Conservation (phyloP, 2,329 filamentous ascomycete species). For the Alternaria sp. region DNA sequence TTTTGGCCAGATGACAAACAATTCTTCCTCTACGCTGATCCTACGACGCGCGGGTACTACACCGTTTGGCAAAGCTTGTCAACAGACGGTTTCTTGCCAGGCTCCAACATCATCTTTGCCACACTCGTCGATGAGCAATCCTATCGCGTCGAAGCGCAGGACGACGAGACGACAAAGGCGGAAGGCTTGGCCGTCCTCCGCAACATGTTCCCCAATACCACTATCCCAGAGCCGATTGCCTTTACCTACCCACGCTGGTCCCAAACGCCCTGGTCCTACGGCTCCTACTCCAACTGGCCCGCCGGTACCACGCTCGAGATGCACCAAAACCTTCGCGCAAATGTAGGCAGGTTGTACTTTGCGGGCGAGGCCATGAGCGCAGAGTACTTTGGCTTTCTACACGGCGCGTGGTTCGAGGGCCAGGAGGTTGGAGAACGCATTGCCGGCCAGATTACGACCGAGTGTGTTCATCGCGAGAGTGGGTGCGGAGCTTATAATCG, state of each 20-base stretch:
- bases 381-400: slow-evolving; percentile 71
- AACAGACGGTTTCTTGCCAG: slow-evolving; percentile 65
- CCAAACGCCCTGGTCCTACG: slow-evolving; percentile 60
- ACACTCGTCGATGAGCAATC: slow-evolving; percentile 67
- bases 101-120: slow-evolving; percentile 70
- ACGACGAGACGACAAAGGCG: slow-evolving; percentile 64
- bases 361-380: slow-evolving; percentile 71
- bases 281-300: slow-evolving; percentile 75
- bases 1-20: slow-evolving; percentile 69
- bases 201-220: slow-evolving; percentile 66
- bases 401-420: slow-evolving; percentile 55
- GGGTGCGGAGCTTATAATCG: slow-evolving; percentile 40
- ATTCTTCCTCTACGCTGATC: slow-evolving; percentile 63
- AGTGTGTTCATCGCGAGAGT: slow-evolving; percentile 35
- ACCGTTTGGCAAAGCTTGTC: slow-evolving; percentile 72
- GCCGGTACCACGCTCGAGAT: slow-evolving; percentile 68
- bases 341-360: slow-evolving; percentile 68
- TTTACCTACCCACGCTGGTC: slow-evolving; percentile 71
- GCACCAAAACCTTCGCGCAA: slow-evolving; percentile 74
- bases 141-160: slow-evolving; percentile 67
- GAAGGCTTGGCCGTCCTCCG: slow-evolving; percentile 67
- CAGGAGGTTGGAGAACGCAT: slow-evolving; percentile 45
- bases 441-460: slow-evolving; percentile 38
- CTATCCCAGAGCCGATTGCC: slow-evolving; percentile 66
- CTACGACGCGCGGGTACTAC: slow-evolving; percentile 61